Base-by-base conservation (phyloP, 2,329 filamentous ascomycete species). In the Apiospora saccharicola region DNA sequence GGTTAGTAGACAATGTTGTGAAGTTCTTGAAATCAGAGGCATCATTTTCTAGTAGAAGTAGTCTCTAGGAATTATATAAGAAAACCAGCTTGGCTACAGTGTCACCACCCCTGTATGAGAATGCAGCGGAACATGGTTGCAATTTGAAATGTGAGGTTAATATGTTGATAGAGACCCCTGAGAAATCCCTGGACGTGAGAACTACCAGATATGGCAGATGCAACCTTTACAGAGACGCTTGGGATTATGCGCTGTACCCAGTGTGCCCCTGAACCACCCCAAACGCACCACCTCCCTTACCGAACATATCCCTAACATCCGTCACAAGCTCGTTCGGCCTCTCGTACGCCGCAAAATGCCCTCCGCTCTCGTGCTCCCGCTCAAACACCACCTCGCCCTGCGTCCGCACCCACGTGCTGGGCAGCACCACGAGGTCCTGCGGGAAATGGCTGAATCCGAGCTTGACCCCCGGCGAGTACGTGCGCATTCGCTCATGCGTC, bases 331-430 rank as follows among this genome's bases (percentile, higher is more conserved):
- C 80, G 30, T 88, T 82, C 0, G 90, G 90, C 30, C 82, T 81
- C 79, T 92, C 90, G 76, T 86, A 87, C 0, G 90, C 87, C 1
- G 89, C 89, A 76, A 92, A 92, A 78, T 92, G 90, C 0, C 90
- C 90, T 0, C 89, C 89, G 10, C 82, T 82, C 1, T 84, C 79
- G 69, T 89, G 85, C 7, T 80, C 76, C 22, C 81, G 83, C 75
- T 91, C 86, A 69, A 88, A 90, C 0, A 92, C 90, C 0, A 93
- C 84, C 0, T 87, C 83, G 3, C 90, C 91, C 10, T 93, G 79
- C 0, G 89, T 90, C n/a, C 83, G 82, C 0, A 83, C 86, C 89
- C 89, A 93, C 0, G 85, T 83, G 73, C 81, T 85, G 0, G 90
- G 90, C 44, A 86, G 80, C 4, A 90, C 82, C 0, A 80, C 75